Conservation (phyloP, 495 filamentous ascomycete genomes). For the Tetracladium setigerum region DNA sequence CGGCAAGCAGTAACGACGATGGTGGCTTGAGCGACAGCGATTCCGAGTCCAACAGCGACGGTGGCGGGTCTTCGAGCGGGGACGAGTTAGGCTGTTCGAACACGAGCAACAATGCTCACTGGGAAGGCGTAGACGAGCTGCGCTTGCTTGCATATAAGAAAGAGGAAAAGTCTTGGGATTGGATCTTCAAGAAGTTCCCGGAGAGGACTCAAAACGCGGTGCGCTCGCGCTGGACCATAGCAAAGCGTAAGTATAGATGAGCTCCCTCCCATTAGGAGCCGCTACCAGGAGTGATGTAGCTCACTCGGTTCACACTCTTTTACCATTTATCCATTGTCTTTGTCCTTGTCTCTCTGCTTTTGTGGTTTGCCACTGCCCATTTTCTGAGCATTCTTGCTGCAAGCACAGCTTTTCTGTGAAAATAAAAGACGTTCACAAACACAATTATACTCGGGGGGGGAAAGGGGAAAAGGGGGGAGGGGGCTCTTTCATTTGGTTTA, state of each 20-base stretch:
- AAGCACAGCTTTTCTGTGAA: too few species aligned
- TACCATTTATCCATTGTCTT: too few species aligned
- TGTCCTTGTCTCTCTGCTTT: too few species aligned
- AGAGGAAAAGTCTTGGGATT: conserved; percentile 5
- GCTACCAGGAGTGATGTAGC: too few species aligned
- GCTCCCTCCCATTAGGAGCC: conserved; percentile 4
- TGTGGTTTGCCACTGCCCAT: too few species aligned
- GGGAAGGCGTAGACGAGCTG: conserved; percentile 1
- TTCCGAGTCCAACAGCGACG: conserved; percentile 2
- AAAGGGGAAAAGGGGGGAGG: too few species aligned
- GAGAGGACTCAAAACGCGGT: not conserved
- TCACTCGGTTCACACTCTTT: too few species aligned
- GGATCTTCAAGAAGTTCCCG: conserved; percentile 6
- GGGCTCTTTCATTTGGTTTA: too few species aligned
- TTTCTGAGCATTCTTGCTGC: too few species aligned
- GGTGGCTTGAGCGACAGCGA: conserved; percentile 10
- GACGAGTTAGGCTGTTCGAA: conserved; percentile 2
- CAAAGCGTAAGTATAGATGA: not conserved
- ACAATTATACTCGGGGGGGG: too few species aligned
- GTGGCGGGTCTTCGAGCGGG: conserved; percentile 4
- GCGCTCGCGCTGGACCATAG: conserved; percentile 3
- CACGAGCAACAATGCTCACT: conserved; percentile 4
- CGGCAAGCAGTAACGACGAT: conserved; percentile 8
- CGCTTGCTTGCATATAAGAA: conserved; percentile 10
- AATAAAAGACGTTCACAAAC: too few species aligned